A percentile compares a stretch with the other conserved stretches of the same genome.
Conservation (phyloP, 2,329 filamentous ascomycete genomes). For the Aspergillus novofumigatus region DNA sequence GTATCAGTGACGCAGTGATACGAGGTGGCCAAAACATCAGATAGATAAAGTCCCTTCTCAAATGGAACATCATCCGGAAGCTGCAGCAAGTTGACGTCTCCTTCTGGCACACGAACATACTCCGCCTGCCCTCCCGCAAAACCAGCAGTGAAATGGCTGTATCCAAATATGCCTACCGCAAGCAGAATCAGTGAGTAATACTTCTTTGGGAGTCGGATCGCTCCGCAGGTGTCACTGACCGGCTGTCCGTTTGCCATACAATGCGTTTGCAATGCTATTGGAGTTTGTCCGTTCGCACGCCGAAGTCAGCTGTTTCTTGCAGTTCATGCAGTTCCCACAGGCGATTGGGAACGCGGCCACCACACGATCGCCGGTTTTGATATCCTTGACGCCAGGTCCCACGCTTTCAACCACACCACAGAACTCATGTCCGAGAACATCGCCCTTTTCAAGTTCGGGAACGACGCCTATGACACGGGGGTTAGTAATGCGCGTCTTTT, state of each 20-base stretch:
- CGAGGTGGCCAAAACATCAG: conserved; percentile 73
- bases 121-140: conserved; percentile 87
- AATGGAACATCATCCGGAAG: conserved; percentile 77
- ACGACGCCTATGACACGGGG: conserved; percentile 40
- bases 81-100: conserved; percentile 74
- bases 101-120: conserved; percentile 76
- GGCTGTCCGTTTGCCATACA: conserved; percentile 75
- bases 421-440: conserved; percentile 62
- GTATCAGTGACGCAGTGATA: conserved; percentile 84
- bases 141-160: conserved; percentile 73
- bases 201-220: not conserved
- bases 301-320: conserved; percentile 71
- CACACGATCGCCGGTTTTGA: conserved; percentile 63
- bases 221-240: conserved; percentile 42
- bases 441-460: conserved; percentile 58
- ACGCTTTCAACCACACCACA: conserved; percentile 51
- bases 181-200: not conserved
- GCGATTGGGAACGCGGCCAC: conserved; percentile 87
- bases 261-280: conserved; percentile 64
- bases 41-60: conserved; percentile 77
- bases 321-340: conserved; percentile 64
- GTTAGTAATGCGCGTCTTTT: not conserved
- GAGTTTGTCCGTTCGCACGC: conserved; percentile 77
- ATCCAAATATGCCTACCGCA: conserved; percentile 59
- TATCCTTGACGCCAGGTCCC: conserved; percentile 51